Conservation (phyloP, 345 rosid species). For the Dipteronia dyeriana region DNA sequence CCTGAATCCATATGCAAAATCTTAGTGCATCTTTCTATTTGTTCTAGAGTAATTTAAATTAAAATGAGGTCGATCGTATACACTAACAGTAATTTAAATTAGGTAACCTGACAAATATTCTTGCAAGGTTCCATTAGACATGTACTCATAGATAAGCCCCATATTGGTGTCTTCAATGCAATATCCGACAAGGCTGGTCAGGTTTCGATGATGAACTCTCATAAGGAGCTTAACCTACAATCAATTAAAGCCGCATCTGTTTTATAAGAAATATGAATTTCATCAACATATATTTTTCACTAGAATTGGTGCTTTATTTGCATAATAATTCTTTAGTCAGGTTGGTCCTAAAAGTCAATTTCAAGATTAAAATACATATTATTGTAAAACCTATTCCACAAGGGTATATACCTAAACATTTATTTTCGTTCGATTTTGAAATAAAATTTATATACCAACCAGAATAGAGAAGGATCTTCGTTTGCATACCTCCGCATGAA, state of each 20-base stretch:
- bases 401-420: no score
- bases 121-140: slow-evolving; percentile 16
- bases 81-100: no score
- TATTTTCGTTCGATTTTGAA: no score
- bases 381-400: no score
- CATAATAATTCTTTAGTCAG: background rate
- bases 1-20: background rate
- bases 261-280: background rate
- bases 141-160: slow-evolving; percentile 20
- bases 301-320: background rate
- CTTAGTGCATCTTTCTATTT: no score
- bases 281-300: background rate
- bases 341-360: no score
- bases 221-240: slow-evolving; percentile 13
- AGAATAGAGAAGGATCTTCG: no score
- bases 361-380: no score
- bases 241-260: background rate
- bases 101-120: slow-evolving; percentile 1
- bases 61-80: no score
- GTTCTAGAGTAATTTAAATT: no score
- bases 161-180: slow-evolving; percentile 11
- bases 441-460: no score
- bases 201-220: slow-evolving; percentile 22
- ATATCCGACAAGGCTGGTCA: slow-evolving; percentile 18
- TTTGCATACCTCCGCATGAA: slow-evolving; percentile 23